These are phyloP conservation scores for Ampelocalamus luodianensis DNA, from an alignment of 176 grass and related monocot genomes.

Conservation along the genomic window DNA sequence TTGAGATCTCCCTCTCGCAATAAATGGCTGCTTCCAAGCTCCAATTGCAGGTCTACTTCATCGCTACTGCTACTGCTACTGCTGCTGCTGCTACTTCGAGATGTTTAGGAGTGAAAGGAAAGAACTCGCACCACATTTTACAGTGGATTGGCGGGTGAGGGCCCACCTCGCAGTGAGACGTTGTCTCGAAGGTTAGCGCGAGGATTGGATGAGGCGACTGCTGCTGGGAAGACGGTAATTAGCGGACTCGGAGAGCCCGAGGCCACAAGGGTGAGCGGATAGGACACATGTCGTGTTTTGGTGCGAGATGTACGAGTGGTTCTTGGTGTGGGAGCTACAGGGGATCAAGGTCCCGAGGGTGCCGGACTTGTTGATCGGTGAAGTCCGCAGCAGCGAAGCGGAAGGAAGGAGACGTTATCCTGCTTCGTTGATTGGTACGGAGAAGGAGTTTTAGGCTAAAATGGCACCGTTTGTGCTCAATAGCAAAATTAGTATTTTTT, in stretches of 20 bases:
- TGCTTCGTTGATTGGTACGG: neutral
- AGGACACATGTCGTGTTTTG: neutral
- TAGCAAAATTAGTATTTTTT: too few species aligned
- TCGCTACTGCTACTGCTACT: neutral
- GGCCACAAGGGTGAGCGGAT: neutral
- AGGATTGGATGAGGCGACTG: constrained; percentile 33
- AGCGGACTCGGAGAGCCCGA: neutral
- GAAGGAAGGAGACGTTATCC: neutral
- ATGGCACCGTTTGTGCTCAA: too few species aligned
- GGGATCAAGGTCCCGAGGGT: neutral
- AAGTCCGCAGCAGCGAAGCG: constrained; percentile 29
- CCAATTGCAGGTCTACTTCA: neutral
- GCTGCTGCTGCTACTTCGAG: neutral
- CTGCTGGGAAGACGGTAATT: neutral
- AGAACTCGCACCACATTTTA: neutral
- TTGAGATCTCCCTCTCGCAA: neutral
- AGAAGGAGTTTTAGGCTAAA: too few species aligned
- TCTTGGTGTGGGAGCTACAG: neutral
- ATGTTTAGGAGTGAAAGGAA: constrained; percentile 4
- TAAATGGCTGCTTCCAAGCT: constrained; percentile 25
- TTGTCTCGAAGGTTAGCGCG: neutral
- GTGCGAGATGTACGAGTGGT: neutral
- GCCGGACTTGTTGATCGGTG: constrained; percentile 35
- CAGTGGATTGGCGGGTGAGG: neutral
- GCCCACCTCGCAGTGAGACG: neutral